phyloP scores from a whole-genome alignment of 2,329 filamentous ascomycete species.

The Hypoxylon sp. region DNA sequence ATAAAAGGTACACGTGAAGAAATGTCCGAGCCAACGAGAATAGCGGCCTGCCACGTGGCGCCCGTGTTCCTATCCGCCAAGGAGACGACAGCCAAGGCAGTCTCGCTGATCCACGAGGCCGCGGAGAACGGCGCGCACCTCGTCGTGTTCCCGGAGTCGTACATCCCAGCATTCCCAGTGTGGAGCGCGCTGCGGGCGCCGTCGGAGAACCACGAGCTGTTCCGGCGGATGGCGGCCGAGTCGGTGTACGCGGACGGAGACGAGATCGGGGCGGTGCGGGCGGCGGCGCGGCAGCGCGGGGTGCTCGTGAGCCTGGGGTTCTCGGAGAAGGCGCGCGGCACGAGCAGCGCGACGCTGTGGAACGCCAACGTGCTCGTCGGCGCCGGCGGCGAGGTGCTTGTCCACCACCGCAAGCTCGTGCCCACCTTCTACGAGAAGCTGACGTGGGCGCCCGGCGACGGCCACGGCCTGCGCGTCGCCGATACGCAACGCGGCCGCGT shows the following conservation, averaged over 20 bases:
- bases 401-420: constrained; percentile 62
- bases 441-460: constrained; percentile 62
- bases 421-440: constrained; percentile 66
- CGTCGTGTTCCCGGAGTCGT: constrained; percentile 62
- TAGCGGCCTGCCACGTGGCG: constrained; percentile 50
- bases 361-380: constrained; percentile 61
- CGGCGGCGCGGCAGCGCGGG: constrained; percentile 47
- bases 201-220: constrained; percentile 58
- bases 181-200: constrained; percentile 59
- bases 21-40: constrained; percentile 24
- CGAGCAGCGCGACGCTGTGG: constrained; percentile 57
- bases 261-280: constrained; percentile 53
- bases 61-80: constrained; percentile 57
- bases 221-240: constrained; percentile 54
- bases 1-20: background rate
- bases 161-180: constrained; percentile 61
- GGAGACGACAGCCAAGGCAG: constrained; percentile 56
- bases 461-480: constrained; percentile 56
- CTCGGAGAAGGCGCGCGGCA: constrained; percentile 54
- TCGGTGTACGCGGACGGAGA: constrained; percentile 56
- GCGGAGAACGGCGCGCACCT: constrained; percentile 55
- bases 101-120: constrained; percentile 55
- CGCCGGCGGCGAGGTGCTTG: constrained; percentile 52
- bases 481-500: constrained; percentile 56
- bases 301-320: constrained; percentile 59